Evolutionary conservation across 2,329 filamentous ascomycete species (phyloP), one percentile per base, ranked within the genome.

Genomic region (Orbilia brochopaga): DNA sequence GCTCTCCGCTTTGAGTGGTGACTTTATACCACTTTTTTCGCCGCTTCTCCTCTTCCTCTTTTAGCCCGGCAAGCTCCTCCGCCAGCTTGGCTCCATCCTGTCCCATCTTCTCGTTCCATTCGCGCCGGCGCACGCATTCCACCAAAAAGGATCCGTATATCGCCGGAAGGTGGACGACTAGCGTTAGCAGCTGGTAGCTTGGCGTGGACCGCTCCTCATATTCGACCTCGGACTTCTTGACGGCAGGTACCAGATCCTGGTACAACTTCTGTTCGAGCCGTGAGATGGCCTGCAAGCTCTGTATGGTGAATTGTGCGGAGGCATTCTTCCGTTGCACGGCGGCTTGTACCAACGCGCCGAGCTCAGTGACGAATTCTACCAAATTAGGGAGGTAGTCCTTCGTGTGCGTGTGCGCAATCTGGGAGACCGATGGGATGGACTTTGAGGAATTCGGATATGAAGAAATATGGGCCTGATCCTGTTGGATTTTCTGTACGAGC

Each of bases 41-140:
- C 57, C 94, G 85, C 76, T 93, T 92, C 56, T 90, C 86, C 78
- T 99, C 94, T 79, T 97, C 94, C 72, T 97, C 92, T 77, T 94
- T 91, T 74, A 95, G 93, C 0, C 90, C 83, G 1, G 92, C 91
- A 85, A 97, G 91, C 78, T 97, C 93, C 78, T 97, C 95, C 24
- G 92, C 91, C 24, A 99, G 81, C 0, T 89, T 91, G 1, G 90
- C 88, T 0, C 93, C 94, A 77, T 97, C 94, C 1, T 86, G 85
- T 78, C 89, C 91, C 79, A 97, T 89, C 80, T 96, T 96, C 58
- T 96, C 91, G 11, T 86, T 87, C 92, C 94, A 99, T 80, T 97
- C 92, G 35, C 88, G 88, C 21, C 94, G 88, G 65, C 90, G 86
- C 44, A 97, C 86, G 15, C 91, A 89, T 80, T 99, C 94, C 2